Evolutionary conservation across 179 eudicot genomes (phyloP).

Genomic region (Vitellaria paradoxa): DNA sequence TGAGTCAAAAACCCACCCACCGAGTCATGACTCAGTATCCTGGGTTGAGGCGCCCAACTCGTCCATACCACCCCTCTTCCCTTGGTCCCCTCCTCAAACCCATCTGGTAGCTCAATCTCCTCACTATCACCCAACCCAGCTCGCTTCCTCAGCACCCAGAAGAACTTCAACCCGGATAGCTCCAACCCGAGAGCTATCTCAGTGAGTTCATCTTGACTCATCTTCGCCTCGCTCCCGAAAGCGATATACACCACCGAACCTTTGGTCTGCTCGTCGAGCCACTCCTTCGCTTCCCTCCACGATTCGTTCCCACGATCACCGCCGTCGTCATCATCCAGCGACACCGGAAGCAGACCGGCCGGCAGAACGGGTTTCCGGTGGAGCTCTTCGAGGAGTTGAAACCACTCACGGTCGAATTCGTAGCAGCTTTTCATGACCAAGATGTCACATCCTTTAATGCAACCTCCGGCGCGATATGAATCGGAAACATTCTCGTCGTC

Average conservation of each 20-base stretch:
- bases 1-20: conserved; percentile 63
- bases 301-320: no score
- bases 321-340: no score
- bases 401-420: conserved; percentile 42
- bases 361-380: conserved; percentile 33
- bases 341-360: conserved; percentile 2
- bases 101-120: conserved; percentile 30
- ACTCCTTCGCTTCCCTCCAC: conserved; percentile 16
- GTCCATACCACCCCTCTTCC: conserved; percentile 41
- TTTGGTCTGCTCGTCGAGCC: conserved; percentile 34
- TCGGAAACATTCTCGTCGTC: conserved; percentile 28
- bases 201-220: conserved; percentile 32
- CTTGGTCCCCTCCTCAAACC: conserved; percentile 37
- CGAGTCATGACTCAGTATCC: conserved; percentile 44
- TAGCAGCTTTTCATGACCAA: conserved; percentile 29
- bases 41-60: conserved; percentile 58
- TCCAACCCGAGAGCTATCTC: conserved; percentile 52
- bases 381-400: conserved; percentile 34
- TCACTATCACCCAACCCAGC: no score
- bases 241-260: conserved; percentile 44
- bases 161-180: conserved; percentile 32
- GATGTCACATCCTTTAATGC: conserved; percentile 23
- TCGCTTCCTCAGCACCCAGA: no score
- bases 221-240: conserved; percentile 45
- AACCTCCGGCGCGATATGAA: conserved; percentile 18